phyloP scores from a whole-genome alignment of 176 grass and related monocot species.

The Musa troglodytarum region DNA sequence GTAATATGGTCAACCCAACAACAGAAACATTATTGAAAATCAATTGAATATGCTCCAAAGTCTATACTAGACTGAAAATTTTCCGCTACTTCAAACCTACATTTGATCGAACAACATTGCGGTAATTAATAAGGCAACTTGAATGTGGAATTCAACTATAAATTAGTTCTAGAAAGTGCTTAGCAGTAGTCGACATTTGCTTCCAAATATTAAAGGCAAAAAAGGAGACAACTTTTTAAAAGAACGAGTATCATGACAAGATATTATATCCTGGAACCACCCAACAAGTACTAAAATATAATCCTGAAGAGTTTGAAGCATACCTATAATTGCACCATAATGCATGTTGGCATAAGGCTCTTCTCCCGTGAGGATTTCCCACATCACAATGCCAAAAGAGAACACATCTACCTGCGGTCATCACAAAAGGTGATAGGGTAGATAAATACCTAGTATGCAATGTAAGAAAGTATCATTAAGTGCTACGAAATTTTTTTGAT shows the following conservation, averaged over 20 bases:
- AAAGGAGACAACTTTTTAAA: conserved; percentile 6
- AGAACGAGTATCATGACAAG: background rate
- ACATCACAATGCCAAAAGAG: conserved; percentile 86
- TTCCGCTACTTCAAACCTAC: too few species aligned
- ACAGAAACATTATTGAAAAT: too few species aligned
- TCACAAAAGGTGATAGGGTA: background rate
- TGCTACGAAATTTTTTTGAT: background rate
- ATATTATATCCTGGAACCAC: too few species aligned
- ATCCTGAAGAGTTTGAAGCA: background rate
- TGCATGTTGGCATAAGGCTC: conserved; percentile 95
- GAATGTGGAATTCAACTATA: too few species aligned
- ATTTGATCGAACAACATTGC: too few species aligned
- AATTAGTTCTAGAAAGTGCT: too few species aligned
- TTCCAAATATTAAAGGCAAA: background rate
- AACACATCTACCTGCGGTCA: conserved; percentile 73
- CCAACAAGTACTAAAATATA: background rate
- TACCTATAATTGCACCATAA: conserved; percentile 93
- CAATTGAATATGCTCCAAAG: too few species aligned
- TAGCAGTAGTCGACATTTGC: too few species aligned
- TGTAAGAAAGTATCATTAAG: background rate
- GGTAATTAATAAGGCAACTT: too few species aligned
- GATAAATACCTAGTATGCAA: background rate
- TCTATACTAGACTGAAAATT: too few species aligned
- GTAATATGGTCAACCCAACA: too few species aligned
- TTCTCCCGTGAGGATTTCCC: conserved; percentile 85